Percentiles rank a stretch among this genome's conserved stretches.
These are phyloP conservation scores for Fusarium citri DNA, from an alignment of 2,329 filamentous ascomycete species.

Conservation along the genomic window DNA sequence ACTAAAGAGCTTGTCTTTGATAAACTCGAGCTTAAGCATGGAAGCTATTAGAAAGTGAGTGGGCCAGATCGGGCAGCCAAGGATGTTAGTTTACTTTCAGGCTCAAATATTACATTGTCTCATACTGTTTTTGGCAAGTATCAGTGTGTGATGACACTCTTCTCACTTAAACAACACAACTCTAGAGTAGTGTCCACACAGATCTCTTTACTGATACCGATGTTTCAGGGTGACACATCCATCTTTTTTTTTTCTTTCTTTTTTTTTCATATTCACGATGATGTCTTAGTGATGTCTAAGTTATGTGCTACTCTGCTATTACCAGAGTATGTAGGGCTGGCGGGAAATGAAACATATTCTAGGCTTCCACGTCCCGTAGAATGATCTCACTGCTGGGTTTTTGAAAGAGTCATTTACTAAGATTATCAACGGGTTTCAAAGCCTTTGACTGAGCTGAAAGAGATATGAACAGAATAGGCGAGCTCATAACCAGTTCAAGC, in stretches of 20 bases:
- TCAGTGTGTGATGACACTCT: not conserved
- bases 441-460: not conserved
- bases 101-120: not conserved
- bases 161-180: not conserved
- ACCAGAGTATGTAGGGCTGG: not conserved
- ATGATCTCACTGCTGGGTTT: not conserved
- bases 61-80: not conserved
- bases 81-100: not conserved
- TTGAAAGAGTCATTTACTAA: not conserved
- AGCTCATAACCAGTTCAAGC: not conserved
- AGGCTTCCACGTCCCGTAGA: not conserved
- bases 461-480: not conserved
- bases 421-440: not conserved
- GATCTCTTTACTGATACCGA: conserved; percentile 3
- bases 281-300: conserved; percentile 3
- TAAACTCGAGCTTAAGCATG: not conserved
- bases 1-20: not conserved
- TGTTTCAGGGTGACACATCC: conserved; percentile 10
- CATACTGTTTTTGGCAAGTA: not conserved
- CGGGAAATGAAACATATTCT: not conserved
- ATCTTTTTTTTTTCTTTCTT: no score
- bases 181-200: not conserved
- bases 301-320: not conserved
- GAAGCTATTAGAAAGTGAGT: not conserved
- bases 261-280: not conserved